These are phyloP conservation scores for Barnettozyma populi DNA, from an alignment of 805 yeast genomes.

Conservation along the genomic window DNA sequence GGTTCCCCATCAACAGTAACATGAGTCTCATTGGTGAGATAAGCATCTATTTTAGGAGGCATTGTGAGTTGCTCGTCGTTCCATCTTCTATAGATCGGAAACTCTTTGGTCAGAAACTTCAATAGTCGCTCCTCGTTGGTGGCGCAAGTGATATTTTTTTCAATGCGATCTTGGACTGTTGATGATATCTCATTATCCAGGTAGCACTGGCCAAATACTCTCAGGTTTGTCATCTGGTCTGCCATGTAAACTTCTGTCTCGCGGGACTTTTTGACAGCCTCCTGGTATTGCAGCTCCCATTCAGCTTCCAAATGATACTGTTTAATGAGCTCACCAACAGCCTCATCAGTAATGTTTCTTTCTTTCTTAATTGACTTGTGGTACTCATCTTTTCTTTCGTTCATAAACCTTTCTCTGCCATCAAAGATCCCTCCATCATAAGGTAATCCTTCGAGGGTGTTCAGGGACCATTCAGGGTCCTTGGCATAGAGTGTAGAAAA, in stretches of 20 bases:
- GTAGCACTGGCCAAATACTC: constrained; percentile 26
- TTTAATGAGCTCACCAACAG: constrained; percentile 9
- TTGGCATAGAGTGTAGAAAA: constrained; percentile 15
- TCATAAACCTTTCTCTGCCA: constrained; percentile 18
- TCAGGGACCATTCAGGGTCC: constrained; percentile 22
- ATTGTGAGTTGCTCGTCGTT: constrained; percentile 26
- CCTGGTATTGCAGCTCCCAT: constrained; percentile 17
- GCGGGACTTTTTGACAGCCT: constrained; percentile 12
- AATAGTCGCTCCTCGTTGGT: constrained; percentile 32
- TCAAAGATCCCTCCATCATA: constrained; percentile 24
- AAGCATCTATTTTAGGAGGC: constrained; percentile 16
- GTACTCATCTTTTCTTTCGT: constrained; percentile 14
- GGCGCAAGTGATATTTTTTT: constrained; percentile 15
- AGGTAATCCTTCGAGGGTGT: constrained; percentile 17
- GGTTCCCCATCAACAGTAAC: constrained; percentile 1
- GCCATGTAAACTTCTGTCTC: constrained; percentile 22
- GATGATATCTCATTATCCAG: constrained; percentile 4
- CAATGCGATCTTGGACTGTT: constrained; percentile 8
- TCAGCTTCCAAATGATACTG: constrained; percentile 10
- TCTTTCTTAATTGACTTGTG: constrained; percentile 13
- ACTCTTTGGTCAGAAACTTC: constrained; percentile 36
- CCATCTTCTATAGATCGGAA: constrained; percentile 38
- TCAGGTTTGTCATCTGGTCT: constrained; percentile 20
- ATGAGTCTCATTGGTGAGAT: constrained; percentile 7
- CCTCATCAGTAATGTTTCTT: constrained; percentile 10